Evolutionary conservation across 768 basidiomycete species (phyloP), one percentile per base, ranked within the genome.

Genomic region (Mycena filopes): DNA sequence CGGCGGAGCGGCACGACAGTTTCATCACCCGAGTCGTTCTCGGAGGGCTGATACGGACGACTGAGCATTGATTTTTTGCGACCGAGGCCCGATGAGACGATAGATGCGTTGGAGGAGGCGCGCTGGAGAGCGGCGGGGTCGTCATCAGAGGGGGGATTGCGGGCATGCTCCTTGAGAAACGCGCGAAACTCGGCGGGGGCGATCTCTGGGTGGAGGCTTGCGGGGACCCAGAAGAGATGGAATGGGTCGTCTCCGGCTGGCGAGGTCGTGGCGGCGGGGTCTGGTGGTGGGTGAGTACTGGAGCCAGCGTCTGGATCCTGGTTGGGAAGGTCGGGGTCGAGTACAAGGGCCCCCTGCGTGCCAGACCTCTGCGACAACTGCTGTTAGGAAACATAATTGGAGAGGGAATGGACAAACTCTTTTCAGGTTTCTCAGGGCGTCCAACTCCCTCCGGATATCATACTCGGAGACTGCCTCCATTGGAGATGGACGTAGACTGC

Each of bases 181-280:
- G 90, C 92, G 55, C 94, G 88, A 78, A 99, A 99, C 77, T 99
- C 96, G 49, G 89, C 92, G 25, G 98, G 98, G 0, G 96, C 97
- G 73, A 99, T 93, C 82, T 99, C 98, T 31, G 98, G 98, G 76
- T 99, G 98, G 38, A 98, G 83, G 62, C 91, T 88, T 18, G 98
- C 98, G 56, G 98, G 98, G 29, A 99, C 95, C 98, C 98, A 99
- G 84, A 99, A 99, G 68, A 98, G 87, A 77, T 95, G 92, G 72
- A 90, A 89, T 3, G 93, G 91, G 80, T 97, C 94, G 71, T 93
- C 89, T 41, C 84, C 76, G 73, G 78, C 79, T 49, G 76, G 80
- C 68, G 80, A 81, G 60, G 79, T 70, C 43, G 43, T 61, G 47
- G 67, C 40, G 7, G 68, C 57, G 49, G 70, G 70, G 21, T 75